Evolutionary conservation across 2,329 filamentous ascomycete genomes (phyloP).

Genomic region (Sporothrix luriei): DNA sequence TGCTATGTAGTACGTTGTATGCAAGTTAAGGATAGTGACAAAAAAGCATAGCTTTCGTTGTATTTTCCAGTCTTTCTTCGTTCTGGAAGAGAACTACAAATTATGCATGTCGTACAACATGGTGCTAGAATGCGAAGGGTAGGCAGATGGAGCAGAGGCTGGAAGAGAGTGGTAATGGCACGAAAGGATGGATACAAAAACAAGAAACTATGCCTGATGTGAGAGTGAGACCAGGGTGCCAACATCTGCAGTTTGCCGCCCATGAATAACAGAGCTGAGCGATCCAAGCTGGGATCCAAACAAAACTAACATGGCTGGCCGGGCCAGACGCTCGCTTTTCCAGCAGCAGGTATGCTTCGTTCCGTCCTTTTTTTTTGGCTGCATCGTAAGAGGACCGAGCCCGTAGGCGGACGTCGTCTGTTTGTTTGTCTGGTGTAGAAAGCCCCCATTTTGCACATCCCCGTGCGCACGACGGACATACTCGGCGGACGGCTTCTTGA

Average conservation of each 20-base stretch:
- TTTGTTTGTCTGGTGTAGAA: too few species aligned
- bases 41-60: not conserved
- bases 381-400: constrained; percentile 11
- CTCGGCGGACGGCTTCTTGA: not conserved
- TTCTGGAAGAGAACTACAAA: not conserved
- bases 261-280: not conserved
- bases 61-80: not conserved
- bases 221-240: not conserved
- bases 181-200: not conserved
- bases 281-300: too few species aligned
- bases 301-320: not conserved
- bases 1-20: not conserved
- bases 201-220: not conserved
- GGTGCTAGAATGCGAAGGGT: not conserved
- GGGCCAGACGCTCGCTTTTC: not conserved
- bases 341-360: not conserved
- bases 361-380: not conserved
- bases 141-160: not conserved
- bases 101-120: constrained; percentile 1
- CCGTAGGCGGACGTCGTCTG: not conserved
- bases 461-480: not conserved
- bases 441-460: too few species aligned
- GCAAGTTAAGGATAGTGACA: not conserved
- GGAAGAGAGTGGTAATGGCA: not conserved
- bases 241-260: not conserved